Conservation (phyloP, 768 basidiomycete species). For the Rhodosporidiobolus odoratus region DNA sequence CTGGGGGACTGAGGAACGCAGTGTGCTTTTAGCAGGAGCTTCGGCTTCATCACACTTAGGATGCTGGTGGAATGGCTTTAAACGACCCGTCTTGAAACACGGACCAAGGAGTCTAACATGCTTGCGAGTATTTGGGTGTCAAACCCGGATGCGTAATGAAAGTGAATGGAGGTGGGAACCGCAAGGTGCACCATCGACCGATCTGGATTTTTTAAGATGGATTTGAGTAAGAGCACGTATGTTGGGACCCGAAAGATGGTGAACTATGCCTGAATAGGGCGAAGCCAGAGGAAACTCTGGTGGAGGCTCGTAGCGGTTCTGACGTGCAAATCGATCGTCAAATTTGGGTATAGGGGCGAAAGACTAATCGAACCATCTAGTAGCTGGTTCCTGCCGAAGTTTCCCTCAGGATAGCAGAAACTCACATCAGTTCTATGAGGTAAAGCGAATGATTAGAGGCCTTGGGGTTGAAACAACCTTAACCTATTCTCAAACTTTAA, state of each 20-base stretch:
- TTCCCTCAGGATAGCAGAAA: slow-evolving; percentile 71
- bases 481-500: slow-evolving; percentile 73
- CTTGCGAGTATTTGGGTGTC: slow-evolving; percentile 71
- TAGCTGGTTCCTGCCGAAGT: slow-evolving; percentile 89
- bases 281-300: slow-evolving; percentile 95
- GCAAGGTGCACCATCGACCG: slow-evolving; percentile 68
- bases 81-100: slow-evolving; percentile 80
- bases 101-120: slow-evolving; percentile 82
- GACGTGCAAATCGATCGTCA: slow-evolving; percentile 93
- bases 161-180: too few relatives aligned
- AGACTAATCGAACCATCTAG: slow-evolving; percentile 93
- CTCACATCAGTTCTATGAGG: slow-evolving; percentile 58
- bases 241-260: slow-evolving; percentile 86
- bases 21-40: too few relatives aligned
- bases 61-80: too few relatives aligned
- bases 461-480: slow-evolving; percentile 82
- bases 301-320: slow-evolving; percentile 93
- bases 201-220: slow-evolving; percentile 68
- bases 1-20: too few relatives aligned
- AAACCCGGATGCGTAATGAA: slow-evolving; percentile 64
- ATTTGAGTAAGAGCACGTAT: slow-evolving; percentile 73
- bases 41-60: too few relatives aligned
- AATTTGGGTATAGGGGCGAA: slow-evolving; percentile 94
- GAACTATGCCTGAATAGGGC: slow-evolving; percentile 82
- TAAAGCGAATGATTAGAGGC: slow-evolving; percentile 78